Evolutionary conservation across 2,329 filamentous ascomycete genomes (phyloP).

Genomic region (Dendryphion nanum): DNA sequence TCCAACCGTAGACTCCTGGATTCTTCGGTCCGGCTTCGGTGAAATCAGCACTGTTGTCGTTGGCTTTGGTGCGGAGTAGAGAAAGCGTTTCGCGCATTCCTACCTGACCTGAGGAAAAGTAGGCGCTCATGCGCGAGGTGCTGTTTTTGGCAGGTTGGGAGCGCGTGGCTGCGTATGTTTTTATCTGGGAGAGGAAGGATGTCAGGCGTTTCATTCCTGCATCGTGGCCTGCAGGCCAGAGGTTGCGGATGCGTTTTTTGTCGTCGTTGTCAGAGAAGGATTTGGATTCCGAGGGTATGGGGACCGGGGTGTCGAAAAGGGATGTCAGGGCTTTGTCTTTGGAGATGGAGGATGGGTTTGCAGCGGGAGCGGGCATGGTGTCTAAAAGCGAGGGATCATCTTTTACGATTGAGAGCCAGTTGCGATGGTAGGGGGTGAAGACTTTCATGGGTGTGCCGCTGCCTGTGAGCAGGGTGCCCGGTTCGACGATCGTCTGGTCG

Average conservation of each 20-base stretch:
- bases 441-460: constrained; percentile 50
- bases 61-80: constrained; percentile 39
- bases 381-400: constrained; percentile 45
- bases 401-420: constrained; percentile 47
- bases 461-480: constrained; percentile 43
- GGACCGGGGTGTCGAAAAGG: constrained; percentile 33
- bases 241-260: constrained; percentile 38
- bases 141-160: constrained; percentile 43
- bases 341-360: constrained; percentile 31
- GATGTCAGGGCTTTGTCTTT: constrained; percentile 30
- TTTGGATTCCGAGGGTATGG: constrained; percentile 41
- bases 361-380: constrained; percentile 40
- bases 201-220: constrained; percentile 43
- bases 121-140: constrained; percentile 44
- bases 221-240: constrained; percentile 48
- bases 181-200: constrained; percentile 43
- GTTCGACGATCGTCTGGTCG: constrained; percentile 51
- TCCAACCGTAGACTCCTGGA: constrained; percentile 44
- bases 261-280: constrained; percentile 41
- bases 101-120: constrained; percentile 48
- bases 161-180: constrained; percentile 42
- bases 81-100: constrained; percentile 47
- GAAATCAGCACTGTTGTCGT: constrained; percentile 45
- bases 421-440: constrained; percentile 51
- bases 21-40: constrained; percentile 33